phyloP scores from a whole-genome alignment of 148 eudicot species.

The Rhododendron ovatum region DNA sequence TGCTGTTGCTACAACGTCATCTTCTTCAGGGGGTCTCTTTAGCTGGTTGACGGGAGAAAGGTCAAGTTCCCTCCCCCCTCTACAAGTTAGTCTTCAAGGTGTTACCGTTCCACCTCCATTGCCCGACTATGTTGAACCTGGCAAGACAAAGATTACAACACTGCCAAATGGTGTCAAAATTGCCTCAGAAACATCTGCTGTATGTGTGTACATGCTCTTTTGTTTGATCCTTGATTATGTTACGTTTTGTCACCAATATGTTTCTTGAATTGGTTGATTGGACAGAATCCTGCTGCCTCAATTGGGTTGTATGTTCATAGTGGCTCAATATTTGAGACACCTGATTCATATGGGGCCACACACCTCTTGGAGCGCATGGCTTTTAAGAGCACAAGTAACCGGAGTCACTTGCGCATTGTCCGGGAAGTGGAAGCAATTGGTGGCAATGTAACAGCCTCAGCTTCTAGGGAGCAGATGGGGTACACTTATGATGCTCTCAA shows the following conservation, averaged over 20 bases:
- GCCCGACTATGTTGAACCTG: conserved; percentile 76
- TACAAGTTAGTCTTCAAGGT: conserved; percentile 72
- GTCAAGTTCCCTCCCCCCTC: conserved; percentile 55
- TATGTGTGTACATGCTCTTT: conserved; percentile 25
- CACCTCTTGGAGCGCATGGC: conserved; percentile 98
- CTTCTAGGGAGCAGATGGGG: conserved; percentile 93
- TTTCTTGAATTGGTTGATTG: conserved; percentile 3
- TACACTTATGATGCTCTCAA: conserved; percentile 89
- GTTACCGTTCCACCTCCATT: conserved; percentile 57
- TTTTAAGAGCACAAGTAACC: conserved; percentile 75
- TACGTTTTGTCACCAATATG: neutral
- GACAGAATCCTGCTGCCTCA: conserved; percentile 82
- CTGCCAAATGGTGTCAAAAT: conserved; percentile 81
- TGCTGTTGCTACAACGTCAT: conserved; percentile 59
- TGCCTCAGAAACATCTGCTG: conserved; percentile 85
- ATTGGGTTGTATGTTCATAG: conserved; percentile 75
- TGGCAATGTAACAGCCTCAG: conserved; percentile 74
- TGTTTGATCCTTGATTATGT: neutral
- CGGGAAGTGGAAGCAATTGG: conserved; percentile 98
- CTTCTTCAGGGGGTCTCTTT: conserved; percentile 65
- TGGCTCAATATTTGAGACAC: conserved; percentile 86
- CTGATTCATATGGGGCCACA: conserved; percentile 63
- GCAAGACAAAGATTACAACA: conserved; percentile 71
- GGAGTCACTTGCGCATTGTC: conserved; percentile 82
- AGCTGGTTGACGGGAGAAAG: conserved; percentile 69